These are phyloP conservation scores for Ananas comosus DNA, from an alignment of 176 grass and related monocot species.

Conservation along the genomic window DNA sequence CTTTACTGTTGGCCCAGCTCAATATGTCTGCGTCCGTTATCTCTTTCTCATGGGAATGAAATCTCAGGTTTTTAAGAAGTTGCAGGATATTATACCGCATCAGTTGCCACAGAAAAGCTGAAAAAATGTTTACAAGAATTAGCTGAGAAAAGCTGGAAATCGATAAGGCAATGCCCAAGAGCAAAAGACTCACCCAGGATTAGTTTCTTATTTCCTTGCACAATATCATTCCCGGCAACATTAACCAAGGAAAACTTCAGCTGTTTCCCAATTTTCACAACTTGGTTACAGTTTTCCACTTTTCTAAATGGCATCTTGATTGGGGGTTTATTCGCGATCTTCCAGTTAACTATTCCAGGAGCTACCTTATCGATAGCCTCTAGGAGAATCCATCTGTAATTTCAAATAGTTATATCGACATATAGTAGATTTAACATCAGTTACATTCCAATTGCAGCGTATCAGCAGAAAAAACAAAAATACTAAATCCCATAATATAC, in stretches of 20 bases:
- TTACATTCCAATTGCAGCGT: not conserved
- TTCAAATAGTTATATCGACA: slow-evolving; percentile 15
- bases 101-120: slow-evolving; percentile 83
- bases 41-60: slow-evolving; percentile 54
- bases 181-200: slow-evolving; percentile 63
- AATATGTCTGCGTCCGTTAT: slow-evolving; percentile 59
- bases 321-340: slow-evolving; percentile 72
- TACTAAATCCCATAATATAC: slow-evolving; percentile 35
- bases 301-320: slow-evolving; percentile 93
- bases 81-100: slow-evolving; percentile 78
- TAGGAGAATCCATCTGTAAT: slow-evolving; percentile 75
- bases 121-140: not conserved
- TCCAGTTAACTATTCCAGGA: slow-evolving; percentile 84
- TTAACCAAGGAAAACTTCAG: slow-evolving; percentile 97
- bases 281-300: slow-evolving; percentile 98
- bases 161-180: too few relatives aligned
- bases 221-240: slow-evolving; percentile 92
- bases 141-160: too few relatives aligned
- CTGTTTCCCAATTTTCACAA: slow-evolving; percentile 90
- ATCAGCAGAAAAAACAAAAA: not conserved
- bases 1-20: slow-evolving; percentile 59
- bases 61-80: slow-evolving; percentile 58
- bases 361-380: slow-evolving; percentile 84
- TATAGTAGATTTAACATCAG: not conserved
- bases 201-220: slow-evolving; percentile 95